Conservation (phyloP, 192 early-diverging fungal species). For the Rhizoclosmatium globosum region DNA sequence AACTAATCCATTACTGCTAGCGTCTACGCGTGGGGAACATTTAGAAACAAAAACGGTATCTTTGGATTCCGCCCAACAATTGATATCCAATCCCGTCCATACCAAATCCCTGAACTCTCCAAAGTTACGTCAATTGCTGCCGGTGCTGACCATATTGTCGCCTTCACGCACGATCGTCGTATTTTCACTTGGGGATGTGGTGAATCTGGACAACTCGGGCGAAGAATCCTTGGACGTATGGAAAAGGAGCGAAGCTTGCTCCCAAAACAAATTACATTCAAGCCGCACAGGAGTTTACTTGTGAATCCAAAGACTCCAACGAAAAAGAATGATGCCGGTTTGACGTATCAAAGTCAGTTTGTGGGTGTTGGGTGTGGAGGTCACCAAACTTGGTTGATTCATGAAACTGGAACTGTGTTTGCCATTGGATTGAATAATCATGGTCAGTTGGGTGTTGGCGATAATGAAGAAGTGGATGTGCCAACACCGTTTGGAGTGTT, state of each 20-base stretch:
- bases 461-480: constrained; percentile 51
- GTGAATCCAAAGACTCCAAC: constrained; percentile 55
- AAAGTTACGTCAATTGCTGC: constrained; percentile 79
- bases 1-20: constrained; percentile 36
- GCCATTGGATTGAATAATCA: constrained; percentile 93
- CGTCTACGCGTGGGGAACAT: constrained; percentile 92
- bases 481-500: constrained; percentile 51
- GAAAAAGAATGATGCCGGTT: constrained; percentile 16
- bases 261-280: constrained; percentile 64
- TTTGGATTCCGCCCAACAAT: constrained; percentile 80
- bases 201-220: constrained; percentile 91
- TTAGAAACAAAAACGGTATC: constrained; percentile 79
- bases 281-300: constrained; percentile 59
- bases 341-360: constrained; percentile 57
- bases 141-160: constrained; percentile 88
- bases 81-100: constrained; percentile 69
- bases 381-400: constrained; percentile 86
- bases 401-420: constrained; percentile 70
- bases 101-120: constrained; percentile 65
- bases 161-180: constrained; percentile 69
- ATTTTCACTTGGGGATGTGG: constrained; percentile 92
- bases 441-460: constrained; percentile 80
- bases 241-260: constrained; percentile 46
- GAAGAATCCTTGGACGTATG: constrained; percentile 74
- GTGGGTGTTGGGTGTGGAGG: constrained; percentile 76